Evolutionary conservation across 1,284 basidiomycete species (phyloP), one percentile per base, ranked within the genome.

Genomic region (Microbotryum intermedium): DNA sequence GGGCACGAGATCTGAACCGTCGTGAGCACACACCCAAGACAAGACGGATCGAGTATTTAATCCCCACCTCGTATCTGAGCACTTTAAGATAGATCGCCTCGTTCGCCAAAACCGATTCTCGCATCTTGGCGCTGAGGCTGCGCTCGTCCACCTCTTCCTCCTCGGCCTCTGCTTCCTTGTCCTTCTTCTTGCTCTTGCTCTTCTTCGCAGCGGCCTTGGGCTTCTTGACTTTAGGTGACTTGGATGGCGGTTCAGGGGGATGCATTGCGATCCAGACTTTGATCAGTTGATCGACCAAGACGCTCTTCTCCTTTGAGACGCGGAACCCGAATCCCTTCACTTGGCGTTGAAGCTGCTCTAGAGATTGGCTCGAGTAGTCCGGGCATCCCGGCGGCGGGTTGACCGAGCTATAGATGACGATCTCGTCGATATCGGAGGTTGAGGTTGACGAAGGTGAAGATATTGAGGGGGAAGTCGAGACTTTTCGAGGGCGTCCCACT

Each of bases 61-160:
- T 46, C 58, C 74, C 43, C 65, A 82, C 84, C 77, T 86, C 83
- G 68, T 82, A 85, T 28, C 83, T 81, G 64, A 85, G 71, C 61
- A 85, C 78, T 50, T 80, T 79, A 26, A 77, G 71, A 71, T 84
- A 77, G 16, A 86, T 72, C 49, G 72, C 72, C 20, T 70, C 72
- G 70, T 85, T 77, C 46, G 34, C 58, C 30, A 64, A 20, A 26
- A 67, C 61, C 42, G 64, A 29, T 43, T 58, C 53, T 10, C 62
- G 55, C 21, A 66, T n/a, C 45, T 56, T 52, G 42, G 64, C 64
- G 10, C 58, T 64, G 16, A 61, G 52, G 7, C 60, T 57, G 29
- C 49, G 43, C 28, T 56, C 48, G 21, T 59, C 53, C 3, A 20
- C 29, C 44, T 11, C 56, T 9, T 48, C 50, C 23, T 26, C 50